A percentile compares a stretch with the other conserved stretches of the same genome.
These are phyloP conservation scores for Alternaria ethzedia DNA, from an alignment of 2,329 filamentous ascomycete species.

Conservation along the genomic window DNA sequence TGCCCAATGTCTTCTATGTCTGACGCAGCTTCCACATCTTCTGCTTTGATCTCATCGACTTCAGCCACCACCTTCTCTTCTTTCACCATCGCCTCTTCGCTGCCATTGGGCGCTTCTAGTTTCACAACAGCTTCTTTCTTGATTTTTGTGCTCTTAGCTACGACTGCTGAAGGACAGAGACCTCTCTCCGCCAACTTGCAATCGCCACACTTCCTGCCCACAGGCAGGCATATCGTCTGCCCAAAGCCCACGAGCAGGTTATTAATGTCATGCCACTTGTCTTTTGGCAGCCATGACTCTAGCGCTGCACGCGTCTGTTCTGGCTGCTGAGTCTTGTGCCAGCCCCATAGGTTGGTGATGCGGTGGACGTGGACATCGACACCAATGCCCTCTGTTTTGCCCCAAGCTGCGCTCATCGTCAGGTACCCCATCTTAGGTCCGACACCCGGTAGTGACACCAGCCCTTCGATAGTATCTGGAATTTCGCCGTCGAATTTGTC, in stretches of 20 bases:
- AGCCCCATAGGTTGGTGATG: constrained; percentile 93
- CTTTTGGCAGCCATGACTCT: constrained; percentile 81
- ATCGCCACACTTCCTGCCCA: constrained; percentile 80
- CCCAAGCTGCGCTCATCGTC: constrained; percentile 79
- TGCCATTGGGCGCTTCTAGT: constrained; percentile 44
- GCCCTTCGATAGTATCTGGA: constrained; percentile 75
- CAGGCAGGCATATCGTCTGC: constrained; percentile 83
- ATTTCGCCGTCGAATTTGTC: constrained; percentile 78
- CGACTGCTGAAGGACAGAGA: constrained; percentile 67
- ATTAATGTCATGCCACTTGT: constrained; percentile 93
- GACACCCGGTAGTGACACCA: constrained; percentile 81
- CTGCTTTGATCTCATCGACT: constrained; percentile 32
- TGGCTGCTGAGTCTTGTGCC: constrained; percentile 80
- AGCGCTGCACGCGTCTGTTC: constrained; percentile 80
- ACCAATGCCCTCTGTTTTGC: constrained; percentile 76
- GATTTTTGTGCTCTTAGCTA: constrained; percentile 58
- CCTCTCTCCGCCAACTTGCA: constrained; percentile 80
- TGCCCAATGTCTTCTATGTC: constrained; percentile 46
- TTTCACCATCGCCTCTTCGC: constrained; percentile 25
- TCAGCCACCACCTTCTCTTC: constrained; percentile 21
- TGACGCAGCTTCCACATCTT: constrained; percentile 29
- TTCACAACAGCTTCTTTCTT: constrained; percentile 52
- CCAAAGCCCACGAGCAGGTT: constrained; percentile 85
- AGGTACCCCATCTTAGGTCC: constrained; percentile 96
- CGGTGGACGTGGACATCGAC: constrained; percentile 96